Evolutionary conservation across 306 rosid genomes (phyloP), one percentile per base, ranked within the genome.

Genomic region (Rosa rugosa): DNA sequence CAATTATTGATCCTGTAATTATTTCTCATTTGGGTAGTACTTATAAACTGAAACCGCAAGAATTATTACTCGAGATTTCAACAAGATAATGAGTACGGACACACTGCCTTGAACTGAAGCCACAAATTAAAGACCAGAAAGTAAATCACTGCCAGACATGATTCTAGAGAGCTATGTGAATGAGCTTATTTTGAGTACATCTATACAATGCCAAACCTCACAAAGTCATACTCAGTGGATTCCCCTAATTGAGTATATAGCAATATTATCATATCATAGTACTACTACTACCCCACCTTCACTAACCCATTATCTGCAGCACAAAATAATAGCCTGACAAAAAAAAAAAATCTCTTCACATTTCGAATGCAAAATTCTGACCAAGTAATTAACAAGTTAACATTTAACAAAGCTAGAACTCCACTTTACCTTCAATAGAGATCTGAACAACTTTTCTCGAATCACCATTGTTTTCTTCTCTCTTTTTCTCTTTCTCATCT

Each of bases 1-100:
- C 71, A 36, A 38, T 65, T 65, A 17, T 65, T 65, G 46, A 53
- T 50, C 36, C 45, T 41, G 53, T 41, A 20, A 42, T 27, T 14
- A 54, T 17, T 23, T 53, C n/a, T 18, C 38, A 51, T 16, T 12
- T 42, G n/a, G 20, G 34, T 45, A 4, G 73, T 49, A 64, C 20
- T 47, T 47, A 17, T 36, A 23, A 72, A 50, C 73, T 40, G 73
- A 62, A 72, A 2, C 45, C 42, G 22, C 67, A 16, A 41, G 57
- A 64, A 80, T 73, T 63, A 72, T 80, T 80, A 63, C 53, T 11
- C 23, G 22, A 5, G 17, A 18, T 63, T 79, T 79, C 77, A 72
- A 71, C 44, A 50, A 0, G 44, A 50, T 38, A 72, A 72, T 79
- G 77, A 79, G 76, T 71, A 50, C 47, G 51, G n/a, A 51, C 45